Base-by-base conservation (phyloP, 805 yeast species). In the Metschnikowia sp. region DNA sequence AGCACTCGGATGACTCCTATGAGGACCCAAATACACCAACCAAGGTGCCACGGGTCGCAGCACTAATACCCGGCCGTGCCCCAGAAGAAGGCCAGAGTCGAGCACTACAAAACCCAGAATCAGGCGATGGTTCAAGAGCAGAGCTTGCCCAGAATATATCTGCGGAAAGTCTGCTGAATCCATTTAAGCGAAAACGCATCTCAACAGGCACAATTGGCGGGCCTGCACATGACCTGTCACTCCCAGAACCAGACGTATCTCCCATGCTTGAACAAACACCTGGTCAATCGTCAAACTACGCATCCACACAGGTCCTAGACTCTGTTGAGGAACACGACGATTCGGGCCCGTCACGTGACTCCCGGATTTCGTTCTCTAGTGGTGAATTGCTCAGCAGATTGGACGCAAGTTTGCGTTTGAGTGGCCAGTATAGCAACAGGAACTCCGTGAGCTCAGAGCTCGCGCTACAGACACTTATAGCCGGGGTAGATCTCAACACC, bases 401-500 rank as follows among this genome's bases (percentile, higher is more conserved):
- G 36, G 50, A 47, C 22, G 38, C 36, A 22, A 36, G 41, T 22
- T 31, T 10, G 33, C 40, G 18, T 30, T 10, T 30, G 11, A 45
- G 37, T n/a, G 19, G 34, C 8, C 39, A 28, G 29, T 11, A 19
- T 32, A 18, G 40, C 30, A 41, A 8, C 28, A 10, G 37, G 26
- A 37, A 39, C 33, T 41, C 42, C 18, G 45, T 36, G 36, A 39
- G 36, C 33, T 41, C 48, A 9, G 48, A 44, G 29, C 22, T 35
- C 13, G 40, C 39, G 18, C 10, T 42, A 10, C 37, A 34, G 22
- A 54, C 61, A 39, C 53, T 65, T 28, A 59, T 61, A 5, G 69
- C 70, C 2, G 69, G 66, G 1, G 32, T 64, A 8, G 69, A 65
- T 47, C 55, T 61, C 19, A 46, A 43, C 10, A 52, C 59, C 9